These are phyloP conservation scores for Isoetes taiwanensis DNA, from an alignment of 75 land plant species.

Conservation along the genomic window DNA sequence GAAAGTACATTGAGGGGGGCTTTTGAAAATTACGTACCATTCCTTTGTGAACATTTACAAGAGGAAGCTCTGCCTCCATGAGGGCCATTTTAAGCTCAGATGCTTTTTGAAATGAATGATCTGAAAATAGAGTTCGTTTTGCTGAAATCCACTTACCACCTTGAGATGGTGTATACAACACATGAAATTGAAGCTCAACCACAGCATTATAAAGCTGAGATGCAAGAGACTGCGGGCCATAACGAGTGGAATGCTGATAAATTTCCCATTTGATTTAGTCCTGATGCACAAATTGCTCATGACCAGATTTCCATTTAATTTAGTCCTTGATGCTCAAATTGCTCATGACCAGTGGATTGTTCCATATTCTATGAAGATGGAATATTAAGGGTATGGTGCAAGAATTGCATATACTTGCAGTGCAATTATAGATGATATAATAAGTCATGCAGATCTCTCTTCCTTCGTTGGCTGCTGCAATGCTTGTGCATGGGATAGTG, in stretches of 20 bases:
- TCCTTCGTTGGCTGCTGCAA: too few species aligned
- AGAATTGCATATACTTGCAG: too few species aligned
- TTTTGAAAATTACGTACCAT: slow-evolving; percentile 55
- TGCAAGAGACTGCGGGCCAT: slow-evolving; percentile 72
- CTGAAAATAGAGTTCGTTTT: slow-evolving; percentile 81
- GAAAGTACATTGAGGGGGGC: slow-evolving; percentile 48
- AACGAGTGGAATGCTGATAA: slow-evolving; percentile 39
- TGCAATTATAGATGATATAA: too few species aligned
- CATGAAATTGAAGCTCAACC: slow-evolving; percentile 39
- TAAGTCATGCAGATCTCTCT: too few species aligned
- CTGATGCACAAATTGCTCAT: too few species aligned
- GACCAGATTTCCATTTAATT: too few species aligned
- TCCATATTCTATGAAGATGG: too few species aligned
- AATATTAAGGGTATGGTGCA: too few species aligned
- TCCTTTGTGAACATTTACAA: slow-evolving; percentile 34
- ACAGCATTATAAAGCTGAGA: slow-evolving; percentile 45
- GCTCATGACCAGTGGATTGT: too few species aligned
- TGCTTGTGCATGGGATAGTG: too few species aligned
- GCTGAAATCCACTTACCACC: slow-evolving; percentile 86
- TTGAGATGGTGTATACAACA: slow-evolving; percentile 50
- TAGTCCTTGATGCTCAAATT: too few species aligned
- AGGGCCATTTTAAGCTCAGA: slow-evolving; percentile 47
- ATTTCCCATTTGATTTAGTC: slow-evolving; percentile 48
- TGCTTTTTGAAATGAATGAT: slow-evolving; percentile 44
- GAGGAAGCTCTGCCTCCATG: slow-evolving; percentile 59